Conservation (phyloP, 345 rosid species). For the Eucalyptus rudis region DNA sequence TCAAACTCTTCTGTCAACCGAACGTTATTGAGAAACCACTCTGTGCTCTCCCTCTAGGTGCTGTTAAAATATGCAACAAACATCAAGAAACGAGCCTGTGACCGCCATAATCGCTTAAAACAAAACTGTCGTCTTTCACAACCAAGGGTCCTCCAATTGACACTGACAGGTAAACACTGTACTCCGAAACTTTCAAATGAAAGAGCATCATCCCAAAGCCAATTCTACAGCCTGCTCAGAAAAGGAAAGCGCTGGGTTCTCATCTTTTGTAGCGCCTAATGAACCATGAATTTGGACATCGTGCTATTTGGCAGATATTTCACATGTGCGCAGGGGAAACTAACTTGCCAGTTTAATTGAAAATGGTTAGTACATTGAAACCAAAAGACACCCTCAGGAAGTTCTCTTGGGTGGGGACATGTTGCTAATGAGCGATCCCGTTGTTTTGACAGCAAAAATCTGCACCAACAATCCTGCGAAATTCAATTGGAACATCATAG, state of each 20-base stretch:
- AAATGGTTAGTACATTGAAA: neutral
- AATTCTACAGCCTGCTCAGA: neutral
- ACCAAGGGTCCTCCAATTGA: neutral
- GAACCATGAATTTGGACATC: neutral
- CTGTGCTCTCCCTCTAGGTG: neutral
- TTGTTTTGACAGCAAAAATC: slow-evolving; percentile 14
- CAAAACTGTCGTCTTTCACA: neutral
- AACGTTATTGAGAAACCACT: neutral
- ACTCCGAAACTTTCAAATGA: neutral
- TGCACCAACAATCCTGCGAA: slow-evolving; percentile 14
- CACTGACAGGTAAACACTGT: neutral
- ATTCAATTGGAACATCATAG: neutral
- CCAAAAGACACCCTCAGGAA: slow-evolving; percentile 8
- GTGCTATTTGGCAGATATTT: neutral
- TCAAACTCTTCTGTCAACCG: neutral
- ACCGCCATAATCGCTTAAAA: neutral
- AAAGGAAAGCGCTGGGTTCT: neutral
- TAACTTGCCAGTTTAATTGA: neutral
- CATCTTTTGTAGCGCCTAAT: neutral
- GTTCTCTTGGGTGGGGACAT: slow-evolving; percentile 77
- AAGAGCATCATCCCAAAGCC: neutral
- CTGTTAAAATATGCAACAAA: neutral
- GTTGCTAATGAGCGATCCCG: slow-evolving; percentile 33
- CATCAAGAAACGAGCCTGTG: neutral
- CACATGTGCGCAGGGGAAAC: neutral